Percentiles rank a stretch among this genome's conserved stretches.
phyloP scores from a whole-genome alignment of 1,284 basidiomycete species.

The Papiliotrema laurentii region DNA sequence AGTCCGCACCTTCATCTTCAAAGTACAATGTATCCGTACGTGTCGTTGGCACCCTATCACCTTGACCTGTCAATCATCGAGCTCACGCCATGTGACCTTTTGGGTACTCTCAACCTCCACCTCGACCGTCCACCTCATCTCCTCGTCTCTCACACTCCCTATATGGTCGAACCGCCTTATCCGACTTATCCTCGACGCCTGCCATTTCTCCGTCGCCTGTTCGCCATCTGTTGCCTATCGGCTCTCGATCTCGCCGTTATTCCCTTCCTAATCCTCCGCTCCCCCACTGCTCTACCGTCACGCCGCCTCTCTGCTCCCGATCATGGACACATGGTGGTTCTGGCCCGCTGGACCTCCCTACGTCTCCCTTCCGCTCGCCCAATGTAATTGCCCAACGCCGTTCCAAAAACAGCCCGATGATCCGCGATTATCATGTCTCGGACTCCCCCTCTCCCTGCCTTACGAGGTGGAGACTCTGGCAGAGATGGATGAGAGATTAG shows the following conservation, averaged over 20 bases:
- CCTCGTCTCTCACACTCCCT: background rate
- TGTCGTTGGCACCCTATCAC: background rate
- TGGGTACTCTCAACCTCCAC: slow-evolving; percentile 19
- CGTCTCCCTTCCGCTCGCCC: slow-evolving; percentile 5
- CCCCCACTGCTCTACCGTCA: background rate
- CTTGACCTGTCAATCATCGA: background rate
- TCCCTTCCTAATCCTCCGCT: background rate
- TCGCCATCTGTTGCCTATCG: background rate
- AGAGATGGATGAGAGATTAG: slow-evolving; percentile 73
- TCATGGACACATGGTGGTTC: slow-evolving; percentile 13
- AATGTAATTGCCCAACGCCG: no score
- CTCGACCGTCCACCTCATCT: slow-evolving; percentile 6
- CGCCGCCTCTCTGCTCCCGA: background rate
- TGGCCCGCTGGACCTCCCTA: slow-evolving; percentile 7
- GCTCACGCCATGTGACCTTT: slow-evolving; percentile 7
- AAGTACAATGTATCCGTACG: slow-evolving; percentile 11
- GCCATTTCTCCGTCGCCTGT: no score
- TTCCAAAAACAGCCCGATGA: slow-evolving; percentile 41
- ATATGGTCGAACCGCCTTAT: background rate
- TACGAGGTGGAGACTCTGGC: slow-evolving; percentile 75
- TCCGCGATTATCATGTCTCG: slow-evolving; percentile 37
- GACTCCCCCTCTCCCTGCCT: slow-evolving; percentile 55
- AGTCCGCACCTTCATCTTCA: slow-evolving; percentile 7
- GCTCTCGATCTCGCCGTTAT: background rate
- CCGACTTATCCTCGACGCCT: background rate